Evolutionary conservation across 306 rosid genomes (phyloP), one percentile per base, ranked within the genome.

Genomic region (Glycine latifolia): DNA sequence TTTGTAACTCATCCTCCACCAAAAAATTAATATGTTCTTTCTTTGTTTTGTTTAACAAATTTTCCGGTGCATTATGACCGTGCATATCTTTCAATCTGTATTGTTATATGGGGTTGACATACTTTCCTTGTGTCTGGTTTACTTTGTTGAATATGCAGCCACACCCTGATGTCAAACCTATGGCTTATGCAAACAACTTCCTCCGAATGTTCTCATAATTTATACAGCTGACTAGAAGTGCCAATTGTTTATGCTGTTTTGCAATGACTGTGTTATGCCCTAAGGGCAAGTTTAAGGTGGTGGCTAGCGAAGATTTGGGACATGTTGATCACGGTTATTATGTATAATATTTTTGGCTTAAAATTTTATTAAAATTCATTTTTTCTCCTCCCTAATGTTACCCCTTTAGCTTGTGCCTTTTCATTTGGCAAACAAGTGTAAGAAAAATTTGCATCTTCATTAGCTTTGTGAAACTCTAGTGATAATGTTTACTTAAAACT

Each of bases 121-220:
- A 7, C 11, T 26, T 26, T 26, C 31, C 31, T 26, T 26, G 31
- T 26, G 31, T 26, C 31, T 26, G 31, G 31, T 26, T 26, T 26
- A 26, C 2, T 50, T 73, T 61, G 72, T 75, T 79, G 53, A 83
- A 78, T 78, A 87, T 85, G 89, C 93, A 95, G 99, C 87, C 98
- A 41, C 99, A 95, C 87, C 99, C 99, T 55, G 96, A 95, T 50
- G 96, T 95, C 55, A 95, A 90, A 89, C 99, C 99, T 15, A 96
- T 96, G 99, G 99, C 97, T 39, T 96, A 96, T 72, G 99, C 99
- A 48, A 96, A 92, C 83, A 94, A 96, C 94, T 96, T 96, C 89
- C 90, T 93, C 80, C 84, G 94, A 55, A 83, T 93, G 88, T 93
- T 92, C 83, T 89, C 90, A 87, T 93, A 77, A 56, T 73, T 37